These are phyloP conservation scores for Xylaria nigripes DNA, from an alignment of 495 filamentous ascomycete genomes.

Conservation along the genomic window DNA sequence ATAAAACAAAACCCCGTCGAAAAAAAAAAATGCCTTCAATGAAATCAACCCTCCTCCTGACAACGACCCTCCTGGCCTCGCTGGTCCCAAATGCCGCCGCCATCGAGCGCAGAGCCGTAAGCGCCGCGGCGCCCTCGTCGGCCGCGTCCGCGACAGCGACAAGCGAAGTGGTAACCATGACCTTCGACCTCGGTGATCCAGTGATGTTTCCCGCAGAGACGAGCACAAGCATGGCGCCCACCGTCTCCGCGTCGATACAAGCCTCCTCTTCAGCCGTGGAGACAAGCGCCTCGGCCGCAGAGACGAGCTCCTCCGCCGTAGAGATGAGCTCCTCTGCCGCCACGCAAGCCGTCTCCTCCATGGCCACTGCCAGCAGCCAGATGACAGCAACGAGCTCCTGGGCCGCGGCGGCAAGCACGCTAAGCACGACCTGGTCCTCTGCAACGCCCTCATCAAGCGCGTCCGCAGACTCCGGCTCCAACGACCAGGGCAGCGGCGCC, in stretches of 20 bases:
- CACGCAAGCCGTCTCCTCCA: neutral
- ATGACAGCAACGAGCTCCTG: neutral
- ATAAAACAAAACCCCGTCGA: neutral
- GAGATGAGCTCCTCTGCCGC: too few species aligned
- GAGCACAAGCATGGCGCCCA: too few species aligned
- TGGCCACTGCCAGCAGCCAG: neutral
- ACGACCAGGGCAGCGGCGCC: neutral
- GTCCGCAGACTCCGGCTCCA: neutral
- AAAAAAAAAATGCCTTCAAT: slow-evolving; percentile 17
- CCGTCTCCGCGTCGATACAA: too few species aligned
- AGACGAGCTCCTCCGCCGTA: too few species aligned
- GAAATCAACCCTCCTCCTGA: slow-evolving; percentile 18
- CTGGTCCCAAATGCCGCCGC: slow-evolving; percentile 8
- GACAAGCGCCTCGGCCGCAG: too few species aligned
- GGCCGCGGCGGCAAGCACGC: neutral
- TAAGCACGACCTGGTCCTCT: too few species aligned
- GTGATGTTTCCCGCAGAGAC: neutral
- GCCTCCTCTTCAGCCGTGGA: too few species aligned
- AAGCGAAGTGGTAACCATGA: neutral
- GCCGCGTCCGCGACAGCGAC: slow-evolving; percentile 6
- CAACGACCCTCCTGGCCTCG: slow-evolving; percentile 22
- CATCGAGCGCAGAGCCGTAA: slow-evolving; percentile 8
- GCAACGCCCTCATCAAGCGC: neutral
- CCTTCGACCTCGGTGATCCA: slow-evolving; percentile 3
- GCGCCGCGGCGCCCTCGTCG: slow-evolving; percentile 14